A percentile compares a stretch with the other conserved stretches of the same genome.
Evolutionary conservation across 495 filamentous ascomycete genomes (phyloP).

Genomic region (Penicillium longicatenatum): DNA sequence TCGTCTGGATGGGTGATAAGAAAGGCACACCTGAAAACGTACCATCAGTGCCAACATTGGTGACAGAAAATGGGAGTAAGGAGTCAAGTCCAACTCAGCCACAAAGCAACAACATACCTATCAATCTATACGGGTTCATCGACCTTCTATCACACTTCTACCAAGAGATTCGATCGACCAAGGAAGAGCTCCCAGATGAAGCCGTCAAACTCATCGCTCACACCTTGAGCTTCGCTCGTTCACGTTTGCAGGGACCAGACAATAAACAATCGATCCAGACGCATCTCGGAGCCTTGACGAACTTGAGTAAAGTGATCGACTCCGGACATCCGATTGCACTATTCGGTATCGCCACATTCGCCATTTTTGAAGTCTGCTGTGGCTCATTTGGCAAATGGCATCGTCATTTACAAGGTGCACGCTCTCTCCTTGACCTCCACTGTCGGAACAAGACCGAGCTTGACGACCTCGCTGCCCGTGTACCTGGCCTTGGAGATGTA

Average conservation of each 20-base stretch:
- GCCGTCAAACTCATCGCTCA: conserved; percentile 30
- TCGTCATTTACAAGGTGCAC: conserved; percentile 36
- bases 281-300: conserved; percentile 31
- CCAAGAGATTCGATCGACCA: conserved; percentile 31
- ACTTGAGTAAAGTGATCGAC: conserved; percentile 32
- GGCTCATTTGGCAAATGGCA: conserved; percentile 38
- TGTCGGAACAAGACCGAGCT: conserved; percentile 29
- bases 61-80: neutral
- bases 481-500: conserved; percentile 30
- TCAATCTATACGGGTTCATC: conserved; percentile 38
- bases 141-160: conserved; percentile 34
- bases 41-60: conserved; percentile 10
- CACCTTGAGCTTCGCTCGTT: conserved; percentile 28
- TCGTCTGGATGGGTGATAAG: conserved; percentile 34
- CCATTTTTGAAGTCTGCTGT: conserved; percentile 38
- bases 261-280: conserved; percentile 29
- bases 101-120: conserved; percentile 12
- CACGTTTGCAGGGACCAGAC: conserved; percentile 24
- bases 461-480: conserved; percentile 21
- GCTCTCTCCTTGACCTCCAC: conserved; percentile 36
- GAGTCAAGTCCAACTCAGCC: neutral
- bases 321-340: conserved; percentile 35
- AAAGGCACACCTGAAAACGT: conserved; percentile 2
- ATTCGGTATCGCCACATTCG: conserved; percentile 38
- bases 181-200: conserved; percentile 26